Percentiles rank a stretch among this genome's conserved stretches.
phyloP scores from a whole-genome alignment of 2,329 filamentous ascomycete genomes.

The Diplodia corticola region DNA sequence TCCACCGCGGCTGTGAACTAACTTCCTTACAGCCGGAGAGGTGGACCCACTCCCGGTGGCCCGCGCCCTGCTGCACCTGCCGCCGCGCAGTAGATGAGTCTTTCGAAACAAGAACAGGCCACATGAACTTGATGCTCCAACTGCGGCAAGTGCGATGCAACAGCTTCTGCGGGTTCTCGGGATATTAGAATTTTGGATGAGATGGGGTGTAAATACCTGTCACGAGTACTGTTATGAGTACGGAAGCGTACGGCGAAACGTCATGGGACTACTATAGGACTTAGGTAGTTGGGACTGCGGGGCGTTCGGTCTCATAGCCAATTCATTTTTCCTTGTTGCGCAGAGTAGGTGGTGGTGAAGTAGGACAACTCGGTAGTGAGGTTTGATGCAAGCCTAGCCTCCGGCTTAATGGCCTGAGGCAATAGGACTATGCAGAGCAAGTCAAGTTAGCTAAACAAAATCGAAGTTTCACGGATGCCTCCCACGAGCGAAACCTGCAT shows the following conservation, averaged over 20 bases:
- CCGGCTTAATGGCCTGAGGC: not conserved
- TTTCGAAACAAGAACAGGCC: not conserved
- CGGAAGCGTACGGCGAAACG: constrained; percentile 21
- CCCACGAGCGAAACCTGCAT: no score
- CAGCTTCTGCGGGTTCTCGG: not conserved
- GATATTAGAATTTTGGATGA: constrained; percentile 6
- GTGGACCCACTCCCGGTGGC: constrained; percentile 1
- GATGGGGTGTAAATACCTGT: constrained; percentile 20
- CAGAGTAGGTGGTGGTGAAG: not conserved
- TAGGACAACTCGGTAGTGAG: not conserved
- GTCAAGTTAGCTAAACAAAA: no score
- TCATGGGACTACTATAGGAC: constrained; percentile 14
- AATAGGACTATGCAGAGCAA: not conserved
- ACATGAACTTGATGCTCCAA: not conserved
- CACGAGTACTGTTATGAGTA: constrained; percentile 21
- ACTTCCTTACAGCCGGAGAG: constrained; percentile 4
- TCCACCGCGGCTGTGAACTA: not conserved
- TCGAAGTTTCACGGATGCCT: no score
- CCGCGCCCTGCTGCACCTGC: constrained; percentile 4
- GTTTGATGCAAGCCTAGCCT: not conserved
- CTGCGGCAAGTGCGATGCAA: not conserved
- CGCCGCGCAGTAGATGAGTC: constrained; percentile 10
- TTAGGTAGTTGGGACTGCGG: constrained; percentile 17
- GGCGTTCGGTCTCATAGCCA: constrained; percentile 17
- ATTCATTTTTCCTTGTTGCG: constrained; percentile 5